These are phyloP conservation scores for Metschnikowia sp. DNA, from an alignment of 805 yeast genomes.

Conservation along the genomic window DNA sequence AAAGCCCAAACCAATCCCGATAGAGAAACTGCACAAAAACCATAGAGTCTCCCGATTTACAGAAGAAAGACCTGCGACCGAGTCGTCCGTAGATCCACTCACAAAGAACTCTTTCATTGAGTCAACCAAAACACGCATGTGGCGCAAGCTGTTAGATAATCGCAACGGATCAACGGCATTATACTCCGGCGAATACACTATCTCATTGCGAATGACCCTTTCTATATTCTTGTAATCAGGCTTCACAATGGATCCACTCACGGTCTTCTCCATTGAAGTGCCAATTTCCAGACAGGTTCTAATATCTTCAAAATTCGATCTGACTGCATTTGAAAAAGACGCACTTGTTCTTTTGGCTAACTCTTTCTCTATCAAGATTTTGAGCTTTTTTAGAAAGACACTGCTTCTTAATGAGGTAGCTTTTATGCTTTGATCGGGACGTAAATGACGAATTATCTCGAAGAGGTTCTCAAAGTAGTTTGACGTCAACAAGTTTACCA, in stretches of 20 bases:
- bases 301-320: no score
- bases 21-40: constrained; percentile 31
- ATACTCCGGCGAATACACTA: constrained; percentile 17
- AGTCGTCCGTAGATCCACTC: background rate
- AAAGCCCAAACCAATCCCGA: constrained; percentile 37
- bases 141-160: constrained; percentile 25
- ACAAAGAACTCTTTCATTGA: constrained; percentile 3
- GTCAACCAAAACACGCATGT: constrained; percentile 17
- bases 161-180: constrained; percentile 28
- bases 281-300: no score
- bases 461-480: constrained; percentile 39
- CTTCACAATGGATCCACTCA: background rate
- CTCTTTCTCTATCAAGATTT: constrained; percentile 28
- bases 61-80: constrained; percentile 3
- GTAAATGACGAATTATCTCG: constrained; percentile 30
- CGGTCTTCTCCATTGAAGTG: background rate
- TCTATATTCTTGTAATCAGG: constrained; percentile 10
- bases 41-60: constrained; percentile 6
- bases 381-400: constrained; percentile 24
- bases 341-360: background rate
- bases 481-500: constrained; percentile 37
- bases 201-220: constrained; percentile 6
- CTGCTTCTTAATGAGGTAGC: constrained; percentile 29
- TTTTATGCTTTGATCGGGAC: constrained; percentile 41
- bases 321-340: background rate